Evolutionary conservation across 495 filamentous ascomycete genomes (phyloP).

Genomic region (Lepidopterella palustris): DNA sequence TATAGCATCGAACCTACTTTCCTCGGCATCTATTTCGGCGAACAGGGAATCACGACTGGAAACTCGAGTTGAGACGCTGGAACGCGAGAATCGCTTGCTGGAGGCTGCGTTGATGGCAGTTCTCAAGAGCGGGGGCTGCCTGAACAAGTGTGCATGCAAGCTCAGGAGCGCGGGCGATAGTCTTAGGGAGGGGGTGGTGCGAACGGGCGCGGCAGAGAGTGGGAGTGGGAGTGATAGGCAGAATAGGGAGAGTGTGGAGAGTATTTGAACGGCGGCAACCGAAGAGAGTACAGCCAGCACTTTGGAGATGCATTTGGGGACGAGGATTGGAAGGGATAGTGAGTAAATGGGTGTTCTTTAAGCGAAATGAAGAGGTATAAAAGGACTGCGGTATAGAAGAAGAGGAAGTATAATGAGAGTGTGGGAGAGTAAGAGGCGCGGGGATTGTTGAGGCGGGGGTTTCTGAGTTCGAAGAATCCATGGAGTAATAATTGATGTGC

Average conservation of each 20-base stretch:
- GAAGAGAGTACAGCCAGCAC: not conserved
- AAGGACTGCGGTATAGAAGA: too few relatives aligned
- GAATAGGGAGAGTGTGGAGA: not conserved
- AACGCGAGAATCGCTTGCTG: slow-evolving; percentile 30
- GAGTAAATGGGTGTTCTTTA: not conserved
- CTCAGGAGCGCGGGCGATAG: not conserved
- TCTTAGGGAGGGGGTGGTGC: not conserved
- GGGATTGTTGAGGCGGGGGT: too few relatives aligned
- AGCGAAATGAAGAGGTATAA: not conserved
- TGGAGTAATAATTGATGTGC: too few relatives aligned
- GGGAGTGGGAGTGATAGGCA: not conserved
- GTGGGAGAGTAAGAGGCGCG: too few relatives aligned
- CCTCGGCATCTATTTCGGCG: not conserved
- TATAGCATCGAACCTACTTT: not conserved
- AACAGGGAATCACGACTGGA: slow-evolving; percentile 9
- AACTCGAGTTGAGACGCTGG: slow-evolving; percentile 28
- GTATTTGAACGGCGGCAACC: not conserved
- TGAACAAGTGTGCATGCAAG: slow-evolving; percentile 16
- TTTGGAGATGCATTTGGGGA: slow-evolving; percentile 24
- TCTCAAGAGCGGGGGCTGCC: slow-evolving; percentile 22
- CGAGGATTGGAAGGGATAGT: slow-evolving; percentile 10
- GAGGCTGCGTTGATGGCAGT: slow-evolving; percentile 32
- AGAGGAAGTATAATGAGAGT: too few relatives aligned
- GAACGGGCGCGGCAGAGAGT: not conserved
- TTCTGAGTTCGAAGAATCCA: too few relatives aligned